Percentiles rank a stretch among this genome's conserved stretches.
Evolutionary conservation across 352 stramenopile species (phyloP).

Genomic region (Plasmopara viticola): DNA sequence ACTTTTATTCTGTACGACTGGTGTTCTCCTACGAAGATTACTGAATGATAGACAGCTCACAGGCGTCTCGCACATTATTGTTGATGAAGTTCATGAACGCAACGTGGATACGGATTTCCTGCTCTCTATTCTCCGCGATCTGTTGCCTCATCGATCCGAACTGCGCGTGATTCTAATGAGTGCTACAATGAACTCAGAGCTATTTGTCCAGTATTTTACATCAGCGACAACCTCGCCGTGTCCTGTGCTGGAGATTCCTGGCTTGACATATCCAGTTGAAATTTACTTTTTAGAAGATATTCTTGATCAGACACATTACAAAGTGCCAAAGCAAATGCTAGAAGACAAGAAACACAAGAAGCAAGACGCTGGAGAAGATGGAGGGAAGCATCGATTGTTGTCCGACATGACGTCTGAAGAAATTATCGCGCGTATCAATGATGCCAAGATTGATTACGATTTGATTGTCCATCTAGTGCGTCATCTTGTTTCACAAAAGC

Average conservation of each 20-base stretch:
- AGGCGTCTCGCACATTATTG: constrained; percentile 94
- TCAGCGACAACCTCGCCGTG: constrained; percentile 35
- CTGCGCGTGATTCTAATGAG: constrained; percentile 95
- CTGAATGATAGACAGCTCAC: constrained; percentile 84
- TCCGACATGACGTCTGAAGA: constrained; percentile 34
- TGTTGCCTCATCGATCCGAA: constrained; percentile 63
- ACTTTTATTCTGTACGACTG: constrained; percentile 95
- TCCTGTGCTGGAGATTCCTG: constrained; percentile 79
- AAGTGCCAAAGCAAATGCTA: constrained; percentile 54
- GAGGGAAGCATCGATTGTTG: constrained; percentile 23
- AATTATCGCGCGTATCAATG: constrained; percentile 74
- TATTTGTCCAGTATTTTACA: constrained; percentile 87
- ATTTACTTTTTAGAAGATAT: constrained; percentile 78
- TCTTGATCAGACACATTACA: constrained; percentile 48
- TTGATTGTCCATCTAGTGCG: constrained; percentile 82
- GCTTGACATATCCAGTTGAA: constrained; percentile 79
- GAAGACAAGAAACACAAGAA: constrained; percentile 52
- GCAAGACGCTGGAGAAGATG: constrained; percentile 8
- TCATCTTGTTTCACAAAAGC: constrained; percentile 47
- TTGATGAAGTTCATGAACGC: constrained; percentile 99
- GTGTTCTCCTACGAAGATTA: constrained; percentile 91
- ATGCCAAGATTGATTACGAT: constrained; percentile 92
- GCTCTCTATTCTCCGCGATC: constrained; percentile 87
- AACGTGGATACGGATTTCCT: constrained; percentile 96
- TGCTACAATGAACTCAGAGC: constrained; percentile 90